Evolutionary conservation across 2,329 filamentous ascomycete genomes (phyloP), one percentile per base, ranked within the genome.

Genomic region (Pseudopyricularia javanii): DNA sequence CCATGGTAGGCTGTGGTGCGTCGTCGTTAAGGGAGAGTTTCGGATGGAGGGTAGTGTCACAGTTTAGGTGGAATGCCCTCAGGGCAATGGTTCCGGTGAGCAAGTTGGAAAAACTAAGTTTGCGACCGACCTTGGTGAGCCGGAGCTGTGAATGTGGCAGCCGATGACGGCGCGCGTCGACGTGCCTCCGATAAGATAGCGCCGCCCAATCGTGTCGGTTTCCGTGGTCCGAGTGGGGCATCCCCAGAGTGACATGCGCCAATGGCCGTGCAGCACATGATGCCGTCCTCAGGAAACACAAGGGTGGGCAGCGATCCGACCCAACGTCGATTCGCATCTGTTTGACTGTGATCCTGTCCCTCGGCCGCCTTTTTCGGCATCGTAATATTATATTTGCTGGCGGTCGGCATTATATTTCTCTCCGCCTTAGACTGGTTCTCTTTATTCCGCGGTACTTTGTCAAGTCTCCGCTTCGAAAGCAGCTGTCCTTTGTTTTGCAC

Each of bases 1-100:
- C 93, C 93, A 98, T 96, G 61, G 51, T 64, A 58, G n/a, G 12
- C 9, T 26, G 20, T 20, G n/a, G 17, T 12, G 40, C 20, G 40
- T 45, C 17, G 22, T 22, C 8, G 14, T 24, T 45, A 4, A n/a
- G 37, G 15, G 26, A 45, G 7, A 14, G 22, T 8, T 12, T 14
- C 11, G 24, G 22, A 24, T 3, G 14, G 22, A 45, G 28, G 8
- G 37, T 11, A 14, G 3, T 47, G 50, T n/a, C 12, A 43, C 17
- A 11, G 20, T 43, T n/a, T 11, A 12, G 24, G 6, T 43, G 20
- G 14, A 40, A 43, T 22, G 37, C n/a, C n/a, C n/a, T n/a, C n/a
- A n/a, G n/a, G n/a, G 8, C 20, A 20, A 43, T 24, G 37, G 17
- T 22, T 24, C n/a, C n/a, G n/a, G n/a, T n/a, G n/a, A n/a, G n/a